Percentiles rank a stretch among this genome's conserved stretches.
phyloP scores from a whole-genome alignment of 2,329 filamentous ascomycete genomes.

The Penicillium sp. region DNA sequence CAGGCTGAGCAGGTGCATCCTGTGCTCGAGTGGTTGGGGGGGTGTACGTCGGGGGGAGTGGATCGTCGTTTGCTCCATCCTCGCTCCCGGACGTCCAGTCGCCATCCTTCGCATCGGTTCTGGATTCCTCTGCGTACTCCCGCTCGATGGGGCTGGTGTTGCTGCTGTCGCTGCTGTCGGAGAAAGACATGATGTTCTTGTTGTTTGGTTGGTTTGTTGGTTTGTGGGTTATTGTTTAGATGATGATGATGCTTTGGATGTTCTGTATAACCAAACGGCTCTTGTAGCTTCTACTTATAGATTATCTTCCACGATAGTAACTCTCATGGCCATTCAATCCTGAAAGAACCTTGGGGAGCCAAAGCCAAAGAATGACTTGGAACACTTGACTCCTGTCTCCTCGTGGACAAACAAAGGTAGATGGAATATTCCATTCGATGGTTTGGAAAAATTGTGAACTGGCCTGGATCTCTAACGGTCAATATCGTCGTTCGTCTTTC shows the following conservation, averaged over 20 bases:
- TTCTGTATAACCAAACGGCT: neutral
- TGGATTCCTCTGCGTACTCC: neutral
- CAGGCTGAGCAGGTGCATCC: too few species aligned
- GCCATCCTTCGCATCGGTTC: neutral
- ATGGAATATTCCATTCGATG: neutral
- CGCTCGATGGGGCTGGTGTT: neutral
- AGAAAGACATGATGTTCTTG: neutral
- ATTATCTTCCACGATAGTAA: neutral
- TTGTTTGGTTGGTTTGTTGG: neutral
- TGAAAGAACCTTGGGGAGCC: conserved; percentile 31
- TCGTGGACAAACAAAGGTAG: neutral
- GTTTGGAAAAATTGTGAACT: neutral
- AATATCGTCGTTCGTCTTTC: neutral
- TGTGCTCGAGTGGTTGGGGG: too few species aligned
- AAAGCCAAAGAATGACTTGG: neutral
- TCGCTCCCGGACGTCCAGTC: neutral
- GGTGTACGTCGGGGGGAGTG: too few species aligned
- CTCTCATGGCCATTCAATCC: conserved; percentile 28
- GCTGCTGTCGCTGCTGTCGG: too few species aligned
- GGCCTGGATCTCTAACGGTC: neutral
- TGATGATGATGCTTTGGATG: neutral
- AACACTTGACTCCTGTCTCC: neutral
- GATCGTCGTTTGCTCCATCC: too few species aligned
- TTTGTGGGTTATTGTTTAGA: neutral
- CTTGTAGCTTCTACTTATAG: neutral